Evolutionary conservation across 495 filamentous ascomycete species (phyloP), one percentile per base, ranked within the genome.

Genomic region (Baudoinia panamericana): DNA sequence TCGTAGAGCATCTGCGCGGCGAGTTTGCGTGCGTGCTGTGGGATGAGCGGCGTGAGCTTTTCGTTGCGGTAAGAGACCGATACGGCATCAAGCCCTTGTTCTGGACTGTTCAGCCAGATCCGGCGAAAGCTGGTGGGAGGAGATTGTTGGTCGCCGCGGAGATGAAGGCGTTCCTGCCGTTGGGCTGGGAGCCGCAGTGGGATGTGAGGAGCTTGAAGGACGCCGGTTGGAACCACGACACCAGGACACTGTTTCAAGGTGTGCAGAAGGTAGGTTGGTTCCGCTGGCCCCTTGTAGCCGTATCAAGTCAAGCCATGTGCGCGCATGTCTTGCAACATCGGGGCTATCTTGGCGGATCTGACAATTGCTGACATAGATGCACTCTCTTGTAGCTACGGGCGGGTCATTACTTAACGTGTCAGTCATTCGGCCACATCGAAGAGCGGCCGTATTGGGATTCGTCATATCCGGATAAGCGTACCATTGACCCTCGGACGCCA

Each of bases 61-160:
- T 71, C 27, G 52, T 71, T 25, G 62, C 63, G 5, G 63, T 63
- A 7, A 53, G 67, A 25, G 69, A 70, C 45, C 63, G 70, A 3
- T 72, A 65, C 53, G 68, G 70, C 0, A 65, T 74, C 42, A 71
- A 72, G 49, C 68, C 68, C 21, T 51, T 74, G 0, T 66, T 65
- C 38, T 72, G 62, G 54, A 71, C 65, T 0, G 39, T 61, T 8
- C 34, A 51, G 0, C 50, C 59, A 7, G 52, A 45, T n/a, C 24
- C 24, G n/a, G 18, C 11, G 12, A 29, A 29, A 4, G 8, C 8
- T n/a, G 36, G 25, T 3, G 23, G 25, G 9, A 39, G 22, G 42
- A 62, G 58, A 17, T 23, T 53, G 29, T 27, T 46, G 2, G 21
- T 53, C 1, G 45, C 38, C 4, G 41, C 50, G 7, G 45, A 53